A percentile compares a stretch with the other conserved stretches of the same genome.
Conservation (phyloP, 2,329 filamentous ascomycete species). For the Alternaria sp. region DNA sequence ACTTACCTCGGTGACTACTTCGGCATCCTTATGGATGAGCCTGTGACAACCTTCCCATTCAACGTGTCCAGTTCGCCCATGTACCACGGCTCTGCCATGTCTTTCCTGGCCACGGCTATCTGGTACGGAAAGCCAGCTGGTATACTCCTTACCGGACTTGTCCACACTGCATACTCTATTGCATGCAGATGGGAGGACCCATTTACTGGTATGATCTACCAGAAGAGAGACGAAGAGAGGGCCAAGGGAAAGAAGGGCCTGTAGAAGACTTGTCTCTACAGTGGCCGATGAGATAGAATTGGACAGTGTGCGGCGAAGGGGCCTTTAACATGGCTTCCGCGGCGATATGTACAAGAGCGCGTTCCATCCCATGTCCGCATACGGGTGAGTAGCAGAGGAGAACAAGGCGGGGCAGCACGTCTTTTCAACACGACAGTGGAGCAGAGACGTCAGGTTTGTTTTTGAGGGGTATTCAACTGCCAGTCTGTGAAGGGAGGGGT, state of each 20-base stretch:
- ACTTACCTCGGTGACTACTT: slow-evolving; percentile 99
- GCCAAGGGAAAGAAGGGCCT: slow-evolving; percentile 51
- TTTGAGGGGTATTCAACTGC: slow-evolving; percentile 22
- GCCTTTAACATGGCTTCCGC: background rate
- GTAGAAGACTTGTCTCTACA: slow-evolving; percentile 7
- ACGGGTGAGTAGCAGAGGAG: background rate
- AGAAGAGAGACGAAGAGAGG: slow-evolving; percentile 73
- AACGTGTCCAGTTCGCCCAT: slow-evolving; percentile 90
- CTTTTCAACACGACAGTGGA: slow-evolving; percentile 21
- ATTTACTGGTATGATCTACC: slow-evolving; percentile 92
- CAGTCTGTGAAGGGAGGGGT: slow-evolving; percentile 12
- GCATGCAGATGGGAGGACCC: slow-evolving; percentile 90
- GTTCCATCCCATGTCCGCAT: background rate
- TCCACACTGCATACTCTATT: slow-evolving; percentile 79
- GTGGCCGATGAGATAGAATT: background rate
- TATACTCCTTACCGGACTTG: slow-evolving; percentile 75
- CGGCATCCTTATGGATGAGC: slow-evolving; percentile 94
- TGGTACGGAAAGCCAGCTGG: slow-evolving; percentile 89
- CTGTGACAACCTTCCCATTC: slow-evolving; percentile 95
- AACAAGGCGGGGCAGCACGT: slow-evolving; percentile 12
- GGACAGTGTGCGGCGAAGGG: background rate
- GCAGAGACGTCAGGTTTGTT: slow-evolving; percentile 9
- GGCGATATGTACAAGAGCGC: background rate
- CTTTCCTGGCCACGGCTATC: slow-evolving; percentile 87
- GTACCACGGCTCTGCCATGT: slow-evolving; percentile 94